Evolutionary conservation across 2,329 filamentous ascomycete genomes (phyloP), one percentile per base, ranked within the genome.

Genomic region (Rhexocercosporidium sp.): DNA sequence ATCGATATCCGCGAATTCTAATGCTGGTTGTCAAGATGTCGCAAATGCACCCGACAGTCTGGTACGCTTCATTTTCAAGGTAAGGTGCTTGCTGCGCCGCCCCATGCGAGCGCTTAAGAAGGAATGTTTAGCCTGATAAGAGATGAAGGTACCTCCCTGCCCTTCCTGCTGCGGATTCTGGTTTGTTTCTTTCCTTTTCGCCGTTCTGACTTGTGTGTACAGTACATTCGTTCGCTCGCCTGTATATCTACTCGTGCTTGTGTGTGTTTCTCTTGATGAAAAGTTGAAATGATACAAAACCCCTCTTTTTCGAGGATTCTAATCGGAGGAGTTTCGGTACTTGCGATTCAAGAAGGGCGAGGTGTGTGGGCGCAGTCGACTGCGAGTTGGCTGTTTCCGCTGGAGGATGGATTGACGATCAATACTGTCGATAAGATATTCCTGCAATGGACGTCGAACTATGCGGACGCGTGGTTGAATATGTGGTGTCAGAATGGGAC

Each of bases 401-500:
- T 54, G n/a, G 59, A 57, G n/a, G 60, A 60, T 20, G 59, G 59
- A 20, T 37, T 70, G 31, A 61, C 37, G 18, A 61, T 65, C 39
- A 70, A 70, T 37, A 41, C 51, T 7, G 46, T 65, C n/a, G 69
- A 70, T 53, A 69, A 67, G 29, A 54, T 69, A 12, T 44, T 67
- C 18, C 5, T 69, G 59, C 64, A 69, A 60, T 70, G 69, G 69
- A 65, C 31, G 3, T 70, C 69, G 9, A 64, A 41, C 27, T 49
- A 59, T 67, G 9, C 62, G 18, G 25, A 49, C 1, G 56, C 69
- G 20, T 41, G 64, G 51, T 59, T 70, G 44, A 59, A 62, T 59
- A 69, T 70, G 69, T 69, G 62, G 66, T 70, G 69, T 49, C 37
- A 57, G 7, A 67, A 70, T 66, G 63, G 66, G 37, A 68, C 66